phyloP scores from a whole-genome alignment of 2,329 filamentous ascomycete genomes.

The Fusarium equiseti region DNA sequence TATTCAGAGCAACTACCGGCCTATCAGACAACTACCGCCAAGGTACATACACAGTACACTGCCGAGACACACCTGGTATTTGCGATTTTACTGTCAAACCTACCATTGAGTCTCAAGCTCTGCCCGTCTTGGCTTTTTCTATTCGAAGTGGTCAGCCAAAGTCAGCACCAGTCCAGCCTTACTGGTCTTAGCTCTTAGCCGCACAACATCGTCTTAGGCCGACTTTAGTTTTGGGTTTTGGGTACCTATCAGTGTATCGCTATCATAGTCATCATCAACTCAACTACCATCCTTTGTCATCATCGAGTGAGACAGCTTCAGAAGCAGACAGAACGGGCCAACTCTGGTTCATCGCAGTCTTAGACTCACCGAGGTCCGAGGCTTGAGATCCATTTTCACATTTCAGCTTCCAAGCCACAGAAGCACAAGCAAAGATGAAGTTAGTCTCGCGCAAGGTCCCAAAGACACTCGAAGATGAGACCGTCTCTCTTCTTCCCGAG shows the following conservation, averaged over 20 bases:
- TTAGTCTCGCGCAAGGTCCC: conserved; percentile 54
- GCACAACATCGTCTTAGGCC: conserved; percentile 10
- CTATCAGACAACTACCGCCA: conserved; percentile 13
- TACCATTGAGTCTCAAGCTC: conserved; percentile 29
- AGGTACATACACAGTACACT: background rate
- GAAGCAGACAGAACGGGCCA: conserved; percentile 25
- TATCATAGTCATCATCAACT: conserved; percentile 9
- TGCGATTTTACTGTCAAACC: background rate
- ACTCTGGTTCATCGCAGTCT: conserved; percentile 23
- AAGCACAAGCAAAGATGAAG: conserved; percentile 52
- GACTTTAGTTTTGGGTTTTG: background rate
- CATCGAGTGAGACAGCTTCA: conserved; percentile 2
- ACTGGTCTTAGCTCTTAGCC: conserved; percentile 23
- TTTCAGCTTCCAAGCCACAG: conserved; percentile 31
- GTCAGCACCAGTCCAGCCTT: conserved; percentile 14
- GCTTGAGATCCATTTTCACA: conserved; percentile 6
- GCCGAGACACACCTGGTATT: conserved; percentile 1
- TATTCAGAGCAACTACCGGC: conserved; percentile 18
- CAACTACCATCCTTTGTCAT: conserved; percentile 4
- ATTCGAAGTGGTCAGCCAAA: conserved; percentile 15
- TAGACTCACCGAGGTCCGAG: conserved; percentile 34
- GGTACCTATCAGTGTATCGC: background rate
- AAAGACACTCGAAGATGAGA: conserved; percentile 56
- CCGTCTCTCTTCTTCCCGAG: conserved; percentile 58
- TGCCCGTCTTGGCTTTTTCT: conserved; percentile 18